Evolutionary conservation across 2,329 filamentous ascomycete species (phyloP).

Genomic region (Anthostomella pinea): DNA sequence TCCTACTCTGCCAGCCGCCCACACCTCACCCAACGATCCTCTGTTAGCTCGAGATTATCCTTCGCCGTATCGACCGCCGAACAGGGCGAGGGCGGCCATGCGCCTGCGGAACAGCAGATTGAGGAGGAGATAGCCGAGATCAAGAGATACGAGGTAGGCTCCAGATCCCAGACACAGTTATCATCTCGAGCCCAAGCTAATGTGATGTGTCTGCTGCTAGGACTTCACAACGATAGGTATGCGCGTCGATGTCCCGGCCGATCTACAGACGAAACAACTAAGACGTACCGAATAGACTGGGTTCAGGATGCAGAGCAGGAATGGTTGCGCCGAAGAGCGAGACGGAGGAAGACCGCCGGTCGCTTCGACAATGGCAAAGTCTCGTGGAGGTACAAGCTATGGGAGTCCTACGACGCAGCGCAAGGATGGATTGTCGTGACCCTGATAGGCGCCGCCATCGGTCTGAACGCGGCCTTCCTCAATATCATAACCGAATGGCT

Average conservation of each 20-base stretch:
- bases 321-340: conserved; percentile 74
- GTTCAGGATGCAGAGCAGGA: conserved; percentile 95
- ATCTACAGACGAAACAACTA: conserved; percentile 26
- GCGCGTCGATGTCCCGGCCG: conserved; percentile 22
- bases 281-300: conserved; percentile 66
- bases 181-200: neutral
- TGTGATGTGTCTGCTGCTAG: conserved; percentile 32
- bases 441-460: conserved; percentile 87
- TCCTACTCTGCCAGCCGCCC: conserved; percentile 50
- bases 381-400: conserved; percentile 77
- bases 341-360: conserved; percentile 68
- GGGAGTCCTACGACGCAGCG: conserved; percentile 89
- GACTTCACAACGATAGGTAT: conserved; percentile 93
- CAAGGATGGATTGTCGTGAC: conserved; percentile 98
- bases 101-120: conserved; percentile 65
- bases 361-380: conserved; percentile 67
- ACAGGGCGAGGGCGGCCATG: conserved; percentile 53
- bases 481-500: conserved; percentile 98
- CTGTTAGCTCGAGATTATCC: conserved; percentile 63
- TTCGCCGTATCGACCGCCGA: conserved; percentile 66
- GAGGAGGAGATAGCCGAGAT: conserved; percentile 97
- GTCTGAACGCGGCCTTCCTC: conserved; percentile 85
- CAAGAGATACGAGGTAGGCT: conserved; percentile 88
- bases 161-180: too few species aligned
- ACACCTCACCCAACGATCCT: conserved; percentile 46